Base-by-base conservation (phyloP, 2,329 filamentous ascomycete species). In the Venturia oleaginea region DNA sequence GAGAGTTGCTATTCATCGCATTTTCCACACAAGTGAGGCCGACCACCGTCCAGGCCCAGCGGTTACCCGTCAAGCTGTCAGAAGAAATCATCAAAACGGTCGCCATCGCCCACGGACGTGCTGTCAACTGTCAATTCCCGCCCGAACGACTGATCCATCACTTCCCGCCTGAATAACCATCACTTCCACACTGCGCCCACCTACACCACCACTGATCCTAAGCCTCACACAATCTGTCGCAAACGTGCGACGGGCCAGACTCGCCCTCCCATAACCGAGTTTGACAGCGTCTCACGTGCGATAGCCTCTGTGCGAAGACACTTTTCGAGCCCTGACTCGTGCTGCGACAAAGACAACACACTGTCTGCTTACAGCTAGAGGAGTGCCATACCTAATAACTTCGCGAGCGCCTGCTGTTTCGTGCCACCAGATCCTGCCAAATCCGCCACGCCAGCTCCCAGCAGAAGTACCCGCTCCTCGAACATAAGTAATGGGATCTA, bases 401-500 rank as follows among this genome's bases (percentile, higher is more conserved):
- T n/a, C n/a, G n/a, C n/a, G n/a, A n/a, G n/a, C n/a, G n/a, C n/a
- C 43, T 48, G 43, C 51, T 55, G 51, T 55, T 57, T 57, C 51
- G 51, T 57, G 51, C 22, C 51, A 57, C 51, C 51, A 57, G 30
- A 57, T 57, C 30, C 51, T 57, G 51, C 51, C 6, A 15, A 5
- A 19, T 17, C 30, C n/a, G 30, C 27, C 51, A 34, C 51, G 30
- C 51, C 27, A 34, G 19, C 34, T 57, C 51, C 51, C 30, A 57
- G 51, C 34, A 57, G 51, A 13, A 15, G n/a, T 17, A 30, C 48
- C 22, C 30, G 13, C 42, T 15, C 51, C 51, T 34, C 15, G 27
- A 57, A n/a, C 27, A 57, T 34, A 62, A 63, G 63, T 64, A 54
- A 64, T 64, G 63, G 63, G 63, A 64, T 51, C 54, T 32, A 34